A percentile compares a stretch with the other conserved stretches of the same genome.
Conservation (phyloP, 345 rosid species). For the Hibiscus tridactylites region DNA sequence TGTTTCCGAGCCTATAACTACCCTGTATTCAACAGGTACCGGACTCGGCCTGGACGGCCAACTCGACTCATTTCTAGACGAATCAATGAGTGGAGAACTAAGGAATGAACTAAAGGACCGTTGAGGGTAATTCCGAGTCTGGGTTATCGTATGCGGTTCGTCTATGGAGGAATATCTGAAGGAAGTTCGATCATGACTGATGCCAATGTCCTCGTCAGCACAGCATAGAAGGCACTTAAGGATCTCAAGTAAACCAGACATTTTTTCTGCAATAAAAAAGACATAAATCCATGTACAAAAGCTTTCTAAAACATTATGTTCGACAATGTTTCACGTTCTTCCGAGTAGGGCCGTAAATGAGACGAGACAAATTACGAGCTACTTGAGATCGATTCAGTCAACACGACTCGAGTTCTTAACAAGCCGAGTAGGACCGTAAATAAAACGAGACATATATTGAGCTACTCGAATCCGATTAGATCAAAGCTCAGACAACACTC, state of each 20-base stretch:
- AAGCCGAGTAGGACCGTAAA: too few relatives aligned
- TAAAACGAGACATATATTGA: too few relatives aligned
- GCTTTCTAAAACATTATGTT: not conserved
- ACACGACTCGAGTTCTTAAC: too few relatives aligned
- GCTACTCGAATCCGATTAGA: too few relatives aligned
- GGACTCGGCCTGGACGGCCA: not conserved
- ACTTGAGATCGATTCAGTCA: too few relatives aligned
- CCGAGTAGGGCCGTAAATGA: too few relatives aligned
- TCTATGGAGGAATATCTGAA: not conserved
- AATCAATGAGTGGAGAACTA: not conserved
- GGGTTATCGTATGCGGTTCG: not conserved
- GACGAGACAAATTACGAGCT: too few relatives aligned
- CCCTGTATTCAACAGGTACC: not conserved
- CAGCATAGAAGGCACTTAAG: slow-evolving; percentile 2
- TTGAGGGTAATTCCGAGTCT: not conserved
- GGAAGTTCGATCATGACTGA: not conserved
- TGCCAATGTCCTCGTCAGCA: not conserved
- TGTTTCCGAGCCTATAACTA: not conserved
- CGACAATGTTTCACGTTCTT: not conserved
- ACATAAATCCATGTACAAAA: not conserved
- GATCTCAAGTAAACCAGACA: slow-evolving; percentile 1
- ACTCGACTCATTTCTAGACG: not conserved
- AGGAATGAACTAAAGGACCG: not conserved
- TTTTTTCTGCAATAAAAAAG: not conserved
- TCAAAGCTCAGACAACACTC: too few relatives aligned